Base-by-base conservation (phyloP, 1,284 basidiomycete species). In the Cerrena zonata region DNA sequence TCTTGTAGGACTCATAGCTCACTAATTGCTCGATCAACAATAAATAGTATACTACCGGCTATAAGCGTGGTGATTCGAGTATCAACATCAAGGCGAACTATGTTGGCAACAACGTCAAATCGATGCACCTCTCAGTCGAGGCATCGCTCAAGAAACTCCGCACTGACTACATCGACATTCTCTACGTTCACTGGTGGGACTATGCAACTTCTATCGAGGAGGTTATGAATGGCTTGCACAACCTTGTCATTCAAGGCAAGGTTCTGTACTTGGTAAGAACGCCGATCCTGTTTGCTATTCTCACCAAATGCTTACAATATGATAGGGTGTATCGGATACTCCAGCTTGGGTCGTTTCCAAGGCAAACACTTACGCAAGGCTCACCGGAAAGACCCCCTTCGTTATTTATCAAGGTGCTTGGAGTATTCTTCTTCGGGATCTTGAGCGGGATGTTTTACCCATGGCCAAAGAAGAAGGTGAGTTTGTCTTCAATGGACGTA, bases 321-420 rank as follows among this genome's bases (percentile, higher is more conserved):
- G 7, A n/a, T 13, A 48, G 47, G 65, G 64, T n/a, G 56, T 64
- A 19, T 65, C 65, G 3, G 63, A 65, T 39, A 54, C 63, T 1
- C 65, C 63, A 0, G 65, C 63, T 0, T 66, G 63, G 64, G 53
- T 62, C 49, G 63, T 63, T 21, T 48, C 60, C 5, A 59, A 61
- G 49, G 63, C 61, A 13, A 63, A 64, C 52, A 49, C 53, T n/a
- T 65, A 65, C 42, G 62, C 61, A 12, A 55, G 67, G 3, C 65
- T 70, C 24, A 66, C 72, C 39, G 74, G 72, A 12, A 69, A 76
- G 58, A 72, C 74, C 0, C 76, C 74, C 1, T 80, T 80, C 56
- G 65, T 69, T 2, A 68, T 80, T 51, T 80, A 80, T 56, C 77
- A 80, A 56, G 78, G 78, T n/a, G 55, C 57, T 22, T 80, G 78